Conservation (phyloP, 2,329 filamentous ascomycete species). For the Cercospora sp. region DNA sequence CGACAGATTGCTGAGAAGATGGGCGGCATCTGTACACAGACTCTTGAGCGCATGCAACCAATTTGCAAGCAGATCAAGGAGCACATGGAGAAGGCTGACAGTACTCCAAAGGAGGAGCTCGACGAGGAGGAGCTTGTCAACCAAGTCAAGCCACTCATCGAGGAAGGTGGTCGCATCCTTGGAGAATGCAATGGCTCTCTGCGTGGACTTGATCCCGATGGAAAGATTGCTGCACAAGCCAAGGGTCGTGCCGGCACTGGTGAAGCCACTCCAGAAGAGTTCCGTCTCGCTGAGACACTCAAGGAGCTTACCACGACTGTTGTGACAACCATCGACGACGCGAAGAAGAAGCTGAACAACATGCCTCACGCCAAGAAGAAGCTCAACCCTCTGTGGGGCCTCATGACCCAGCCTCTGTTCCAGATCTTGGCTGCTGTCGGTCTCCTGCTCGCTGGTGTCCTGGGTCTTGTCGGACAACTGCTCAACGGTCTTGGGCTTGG, state of each 20-base stretch:
- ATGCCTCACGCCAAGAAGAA: conserved; percentile 96
- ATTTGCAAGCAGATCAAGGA: conserved; percentile 84
- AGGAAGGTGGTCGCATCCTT: conserved; percentile 78
- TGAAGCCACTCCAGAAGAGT: conserved; percentile 80
- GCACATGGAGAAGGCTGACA: conserved; percentile 77
- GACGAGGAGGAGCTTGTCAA: conserved; percentile 88
- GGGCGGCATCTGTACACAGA: conserved; percentile 69
- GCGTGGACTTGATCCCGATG: conserved; percentile 84
- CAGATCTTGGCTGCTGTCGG: conserved; percentile 92
- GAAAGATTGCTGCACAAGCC: conserved; percentile 78
- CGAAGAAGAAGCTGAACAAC: conserved; percentile 82
- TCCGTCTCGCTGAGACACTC: conserved; percentile 77
- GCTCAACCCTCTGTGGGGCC: conserved; percentile 83
- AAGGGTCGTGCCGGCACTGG: conserved; percentile 75
- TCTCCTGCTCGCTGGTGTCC: conserved; percentile 75
- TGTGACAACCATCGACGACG: conserved; percentile 78
- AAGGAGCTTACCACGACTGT: conserved; percentile 84
- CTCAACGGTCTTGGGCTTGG: conserved; percentile 80
- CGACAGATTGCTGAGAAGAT: conserved; percentile 77
- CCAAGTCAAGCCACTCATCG: conserved; percentile 82
- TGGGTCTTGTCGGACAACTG: conserved; percentile 79
- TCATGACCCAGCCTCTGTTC: conserved; percentile 81
- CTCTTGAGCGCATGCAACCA: conserved; percentile 79
- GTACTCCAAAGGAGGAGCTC: conserved; percentile 78
- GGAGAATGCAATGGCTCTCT: conserved; percentile 84